Base-by-base conservation (phyloP, 345 rosid genomes). In the Clarkia xantiana region DNA sequence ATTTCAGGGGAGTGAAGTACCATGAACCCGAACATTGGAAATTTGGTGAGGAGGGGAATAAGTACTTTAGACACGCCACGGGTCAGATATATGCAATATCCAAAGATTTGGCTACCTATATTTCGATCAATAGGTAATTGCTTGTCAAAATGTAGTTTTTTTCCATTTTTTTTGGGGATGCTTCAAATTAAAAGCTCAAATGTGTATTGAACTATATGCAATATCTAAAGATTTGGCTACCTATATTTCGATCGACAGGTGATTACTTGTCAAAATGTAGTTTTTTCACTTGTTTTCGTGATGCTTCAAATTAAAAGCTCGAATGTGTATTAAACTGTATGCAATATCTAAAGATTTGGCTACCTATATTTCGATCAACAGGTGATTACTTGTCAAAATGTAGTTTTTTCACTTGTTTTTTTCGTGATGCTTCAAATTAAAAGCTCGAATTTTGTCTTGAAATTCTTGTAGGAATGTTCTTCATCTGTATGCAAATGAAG, bases 1-100 rank as follows among this genome's bases (percentile, higher is more conserved):
- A 29, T 29, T 22, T 29, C 77, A 86, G 98, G 65, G 96, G 94
- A 39, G 79, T 73, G 5, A 84, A 80, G 72, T 84, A 86, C 66
- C 84, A 80, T 1, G 98, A 91, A 62, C 98, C 98, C 25, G 96
- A 91, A 65, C 75, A 77, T 65, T 86, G 98, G 94, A 86, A 91
- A 61, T 91, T 91, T 51, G 98, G 98, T 13, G 98, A 91, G 77
- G 87, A 79, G 42, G 96, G 94, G 12, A 91, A 80, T 55, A 86
- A 82, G 66, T 91, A 86, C 63, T 91, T 86, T 52, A 77, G 98
- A 59, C 98, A 91, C 49, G 98, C 98, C 34, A 78, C 87, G 1
- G 98, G 98, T 44, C 98, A 86, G 65, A 71, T 86, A 63, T 91
- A 91, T 57, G 95, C 87, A 40, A 72, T 91, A 61, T 91, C 98